Percentiles rank a stretch among this genome's conserved stretches.
Conservation (phyloP, 495 filamentous ascomycete species). For the Zalerion maritima region DNA sequence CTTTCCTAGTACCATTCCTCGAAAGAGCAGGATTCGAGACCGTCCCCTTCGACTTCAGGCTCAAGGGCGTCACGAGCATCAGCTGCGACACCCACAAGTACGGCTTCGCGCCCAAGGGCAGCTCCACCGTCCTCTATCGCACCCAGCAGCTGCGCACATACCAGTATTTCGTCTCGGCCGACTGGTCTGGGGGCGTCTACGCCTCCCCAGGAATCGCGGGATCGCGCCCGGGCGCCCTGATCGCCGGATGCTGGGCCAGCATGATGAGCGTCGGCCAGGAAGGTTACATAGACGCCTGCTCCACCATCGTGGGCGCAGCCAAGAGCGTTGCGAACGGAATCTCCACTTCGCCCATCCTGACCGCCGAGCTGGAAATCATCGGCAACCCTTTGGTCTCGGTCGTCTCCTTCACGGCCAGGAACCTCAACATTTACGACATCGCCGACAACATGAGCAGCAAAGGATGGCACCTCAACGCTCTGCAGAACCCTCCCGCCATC, state of each 20-base stretch:
- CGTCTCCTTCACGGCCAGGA: constrained; percentile 67
- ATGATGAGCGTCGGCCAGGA: constrained; percentile 75
- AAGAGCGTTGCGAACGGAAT: constrained; percentile 75
- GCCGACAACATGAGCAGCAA: constrained; percentile 66
- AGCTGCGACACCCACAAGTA: constrained; percentile 98
- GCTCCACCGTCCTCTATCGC: constrained; percentile 83
- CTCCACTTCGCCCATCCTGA: constrained; percentile 45
- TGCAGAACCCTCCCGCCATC: constrained; percentile 85
- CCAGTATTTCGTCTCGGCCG: constrained; percentile 91
- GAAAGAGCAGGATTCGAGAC: constrained; percentile 79
- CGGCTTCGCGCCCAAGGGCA: constrained; percentile 95
- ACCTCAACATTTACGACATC: constrained; percentile 74
- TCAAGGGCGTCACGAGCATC: constrained; percentile 88
- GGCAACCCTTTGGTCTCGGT: constrained; percentile 82
- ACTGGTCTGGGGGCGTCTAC: constrained; percentile 94
- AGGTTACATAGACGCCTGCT: constrained; percentile 79
- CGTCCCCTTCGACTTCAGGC: constrained; percentile 81
- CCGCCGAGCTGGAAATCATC: constrained; percentile 60
- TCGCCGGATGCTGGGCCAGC: constrained; percentile 85
- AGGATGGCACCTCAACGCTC: constrained; percentile 92
- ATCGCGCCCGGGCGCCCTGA: constrained; percentile 81
- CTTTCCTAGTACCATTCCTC: constrained; percentile 85
- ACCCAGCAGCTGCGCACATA: constrained; percentile 59
- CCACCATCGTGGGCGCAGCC: constrained; percentile 72
- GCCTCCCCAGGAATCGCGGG: constrained; percentile 83